Evolutionary conservation across 2,329 filamentous ascomycete species (phyloP), one percentile per base, ranked within the genome.

Genomic region (Metarhizium album): DNA sequence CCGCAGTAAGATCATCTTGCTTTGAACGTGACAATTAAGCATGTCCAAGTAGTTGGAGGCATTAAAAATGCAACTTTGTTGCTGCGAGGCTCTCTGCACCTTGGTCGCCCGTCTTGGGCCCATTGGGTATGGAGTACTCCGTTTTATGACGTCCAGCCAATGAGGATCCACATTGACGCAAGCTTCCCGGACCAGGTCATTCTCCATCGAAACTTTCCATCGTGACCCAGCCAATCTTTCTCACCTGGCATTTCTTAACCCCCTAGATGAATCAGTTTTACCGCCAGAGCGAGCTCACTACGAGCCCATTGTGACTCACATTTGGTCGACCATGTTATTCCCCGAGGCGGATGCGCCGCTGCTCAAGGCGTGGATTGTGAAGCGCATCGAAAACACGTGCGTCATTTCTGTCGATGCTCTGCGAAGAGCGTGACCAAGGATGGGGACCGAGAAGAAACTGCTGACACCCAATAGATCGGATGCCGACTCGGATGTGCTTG

Each of bases 401-500:
- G 82, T 70, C 52, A 46, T 20, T 9, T 40, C n/a, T 22, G 37
- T 6, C 14, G 18, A 40, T 18, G 16, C 18, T 33, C 38, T 11
- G 6, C 35, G 35, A 5, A 14, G 35, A 14, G 35, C 14, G 13
- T 37, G 35, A 37, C 35, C 5, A 16, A 14, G 5, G 5, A 37
- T 18, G 16, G 11, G 37, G 11, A 20, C 16, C 29, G 13, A 49
- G 40, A 18, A 9, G 18, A 14, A 24, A 33, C 8, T 24, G 20
- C 48, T 58, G 45, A 59, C 53, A 24, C 46, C 52, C n/a, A 46
- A 27, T 55, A 88, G 86, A 49, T 87, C 85, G 27, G 86, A 90
- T 60, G 86, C 86, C 47, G 87, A 93, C 63, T 79, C 83, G 31
- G 87, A 90, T 60, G 86, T 91, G 4, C 80, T 93, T 3, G 87